phyloP scores from a whole-genome alignment of 495 filamentous ascomycete species.

The Aspergillus cristatus region DNA sequence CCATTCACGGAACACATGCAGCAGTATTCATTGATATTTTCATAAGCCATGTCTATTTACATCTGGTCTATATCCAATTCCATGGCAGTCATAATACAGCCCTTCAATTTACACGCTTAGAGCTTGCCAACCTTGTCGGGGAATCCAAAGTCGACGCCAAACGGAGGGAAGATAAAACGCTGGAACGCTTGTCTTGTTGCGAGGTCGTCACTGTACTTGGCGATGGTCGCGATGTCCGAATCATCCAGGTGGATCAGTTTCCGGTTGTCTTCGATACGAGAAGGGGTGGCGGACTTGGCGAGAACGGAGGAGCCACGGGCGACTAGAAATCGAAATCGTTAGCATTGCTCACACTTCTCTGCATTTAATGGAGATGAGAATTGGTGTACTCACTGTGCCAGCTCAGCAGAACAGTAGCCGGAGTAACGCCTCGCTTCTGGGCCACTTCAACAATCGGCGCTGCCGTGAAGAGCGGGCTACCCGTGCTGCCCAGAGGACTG shows the following conservation, averaged over 20 bases:
- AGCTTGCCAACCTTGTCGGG: conserved; percentile 47
- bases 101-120: no score
- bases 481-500: conserved; percentile 69
- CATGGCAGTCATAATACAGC: no score
- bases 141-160: conserved; percentile 69
- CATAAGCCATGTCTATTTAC: no score
- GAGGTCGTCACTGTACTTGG: conserved; percentile 49
- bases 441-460: conserved; percentile 61
- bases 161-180: conserved; percentile 71
- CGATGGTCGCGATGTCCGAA: conserved; percentile 55
- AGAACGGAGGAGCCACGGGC: conserved; percentile 64
- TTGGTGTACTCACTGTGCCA: conserved; percentile 54
- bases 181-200: conserved; percentile 50
- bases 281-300: conserved; percentile 68
- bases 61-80: no score
- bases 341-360: neutral
- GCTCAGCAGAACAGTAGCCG: conserved; percentile 58
- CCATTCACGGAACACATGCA: no score
- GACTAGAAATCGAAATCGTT: conserved; percentile 32
- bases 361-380: neutral
- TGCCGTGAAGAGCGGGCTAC: conserved; percentile 59
- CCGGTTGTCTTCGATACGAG: conserved; percentile 65
- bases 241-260: conserved; percentile 58
- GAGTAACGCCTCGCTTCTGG: conserved; percentile 54
- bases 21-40: no score